Conservation (phyloP, 305 asterid species). For the Solanum chacoense region DNA sequence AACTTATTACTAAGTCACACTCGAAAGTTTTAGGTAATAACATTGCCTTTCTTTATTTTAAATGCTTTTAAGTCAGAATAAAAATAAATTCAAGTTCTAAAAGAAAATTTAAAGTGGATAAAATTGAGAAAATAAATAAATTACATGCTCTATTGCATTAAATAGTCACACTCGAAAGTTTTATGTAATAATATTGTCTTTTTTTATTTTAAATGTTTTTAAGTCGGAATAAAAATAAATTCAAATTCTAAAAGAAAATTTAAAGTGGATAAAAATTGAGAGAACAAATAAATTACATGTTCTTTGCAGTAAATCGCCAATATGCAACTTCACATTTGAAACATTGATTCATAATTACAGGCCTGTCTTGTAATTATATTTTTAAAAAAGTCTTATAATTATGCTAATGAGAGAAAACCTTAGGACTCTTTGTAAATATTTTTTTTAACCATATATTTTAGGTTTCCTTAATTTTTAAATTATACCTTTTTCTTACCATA, state of each 20-base stretch:
- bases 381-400: background rate
- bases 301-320: background rate
- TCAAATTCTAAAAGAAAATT: background rate
- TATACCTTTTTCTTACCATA: background rate
- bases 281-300: background rate
- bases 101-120: background rate
- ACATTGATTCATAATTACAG: background rate
- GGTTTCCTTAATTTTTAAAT: background rate
- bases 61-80: background rate
- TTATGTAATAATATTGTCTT: background rate
- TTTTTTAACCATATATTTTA: too few relatives aligned
- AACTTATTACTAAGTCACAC: background rate
- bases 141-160: background rate
- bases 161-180: background rate
- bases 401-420: background rate
- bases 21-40: background rate
- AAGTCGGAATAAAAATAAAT: background rate
- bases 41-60: background rate
- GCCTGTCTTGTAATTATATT: background rate
- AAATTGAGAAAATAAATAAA: background rate
- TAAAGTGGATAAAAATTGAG: background rate
- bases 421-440: background rate
- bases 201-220: background rate
- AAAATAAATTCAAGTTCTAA: background rate
- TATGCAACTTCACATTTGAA: background rate